Conservation (phyloP, 805 yeast genomes). For the Candida hungchunana region DNA sequence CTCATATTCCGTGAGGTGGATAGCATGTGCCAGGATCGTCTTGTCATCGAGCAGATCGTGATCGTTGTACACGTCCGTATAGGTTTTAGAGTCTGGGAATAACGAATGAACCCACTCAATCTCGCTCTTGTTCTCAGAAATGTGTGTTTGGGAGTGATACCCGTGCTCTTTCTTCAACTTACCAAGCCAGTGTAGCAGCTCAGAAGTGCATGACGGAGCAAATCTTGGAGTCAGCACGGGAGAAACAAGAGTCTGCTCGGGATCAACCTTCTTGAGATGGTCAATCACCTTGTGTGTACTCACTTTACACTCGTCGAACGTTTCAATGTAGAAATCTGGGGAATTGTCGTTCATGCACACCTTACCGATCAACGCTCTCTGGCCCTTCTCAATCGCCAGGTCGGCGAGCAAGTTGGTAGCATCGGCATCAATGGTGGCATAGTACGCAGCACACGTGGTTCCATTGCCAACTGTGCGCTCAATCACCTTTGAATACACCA, state of each 20-base stretch:
- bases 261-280: constrained; percentile 52
- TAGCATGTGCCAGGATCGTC: constrained; percentile 87
- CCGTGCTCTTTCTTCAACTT: constrained; percentile 41
- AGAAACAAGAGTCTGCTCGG: constrained; percentile 45
- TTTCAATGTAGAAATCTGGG: constrained; percentile 66
- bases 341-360: constrained; percentile 90
- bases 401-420: constrained; percentile 78
- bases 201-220: constrained; percentile 80
- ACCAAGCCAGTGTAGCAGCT: constrained; percentile 62
- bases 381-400: constrained; percentile 61
- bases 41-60: constrained; percentile 54
- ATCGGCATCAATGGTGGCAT: constrained; percentile 78
- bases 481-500: constrained; percentile 67
- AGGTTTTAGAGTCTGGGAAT: constrained; percentile 66
- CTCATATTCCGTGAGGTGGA: constrained; percentile 69
- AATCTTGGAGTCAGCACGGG: constrained; percentile 91
- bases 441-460: constrained; percentile 90
- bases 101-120: constrained; percentile 65
- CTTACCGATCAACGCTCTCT: constrained; percentile 86
- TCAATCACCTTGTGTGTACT: constrained; percentile 54
- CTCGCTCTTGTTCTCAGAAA: constrained; percentile 78
- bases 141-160: constrained; percentile 82
- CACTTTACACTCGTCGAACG: constrained; percentile 46
- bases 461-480: constrained; percentile 69
- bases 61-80: constrained; percentile 73